Conservation (phyloP, 148 eudicot species). For the Rhododendron ferrugineum region DNA sequence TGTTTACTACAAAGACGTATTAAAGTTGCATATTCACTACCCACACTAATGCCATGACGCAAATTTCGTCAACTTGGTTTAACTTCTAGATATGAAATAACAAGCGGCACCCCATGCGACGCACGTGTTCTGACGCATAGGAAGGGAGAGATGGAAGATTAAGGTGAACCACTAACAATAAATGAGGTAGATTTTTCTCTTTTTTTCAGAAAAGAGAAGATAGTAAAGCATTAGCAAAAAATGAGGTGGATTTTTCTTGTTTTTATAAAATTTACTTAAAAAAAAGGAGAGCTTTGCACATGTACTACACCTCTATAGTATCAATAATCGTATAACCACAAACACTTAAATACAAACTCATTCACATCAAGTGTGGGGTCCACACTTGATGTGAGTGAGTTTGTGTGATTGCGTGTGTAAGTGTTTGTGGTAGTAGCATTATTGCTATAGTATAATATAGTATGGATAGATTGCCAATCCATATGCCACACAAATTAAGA, state of each 20-base stretch:
- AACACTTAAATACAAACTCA: no score
- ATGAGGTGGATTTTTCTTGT: neutral
- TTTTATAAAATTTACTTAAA: no score
- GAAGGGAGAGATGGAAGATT: neutral
- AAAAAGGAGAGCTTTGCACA: neutral
- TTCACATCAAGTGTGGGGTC: no score
- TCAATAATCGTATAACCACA: no score
- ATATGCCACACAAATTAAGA: neutral
- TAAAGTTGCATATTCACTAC: neutral
- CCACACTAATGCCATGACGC: neutral
- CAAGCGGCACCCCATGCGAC: neutral
- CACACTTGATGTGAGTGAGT: no score
- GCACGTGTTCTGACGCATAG: no score
- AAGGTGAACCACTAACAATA: neutral
- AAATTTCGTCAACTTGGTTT: neutral
- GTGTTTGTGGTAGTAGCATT: no score
- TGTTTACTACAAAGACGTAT: neutral
- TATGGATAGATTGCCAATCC: neutral
- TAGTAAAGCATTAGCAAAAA: neutral
- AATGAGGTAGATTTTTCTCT: neutral
- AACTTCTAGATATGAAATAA: neutral
- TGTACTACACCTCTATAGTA: neutral
- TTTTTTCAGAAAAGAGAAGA: no score
- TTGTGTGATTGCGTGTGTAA: no score
- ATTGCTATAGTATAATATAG: neutral